Base-by-base conservation (phyloP, 78 protist genomes). In the Tieghemostelium lacteum region DNA sequence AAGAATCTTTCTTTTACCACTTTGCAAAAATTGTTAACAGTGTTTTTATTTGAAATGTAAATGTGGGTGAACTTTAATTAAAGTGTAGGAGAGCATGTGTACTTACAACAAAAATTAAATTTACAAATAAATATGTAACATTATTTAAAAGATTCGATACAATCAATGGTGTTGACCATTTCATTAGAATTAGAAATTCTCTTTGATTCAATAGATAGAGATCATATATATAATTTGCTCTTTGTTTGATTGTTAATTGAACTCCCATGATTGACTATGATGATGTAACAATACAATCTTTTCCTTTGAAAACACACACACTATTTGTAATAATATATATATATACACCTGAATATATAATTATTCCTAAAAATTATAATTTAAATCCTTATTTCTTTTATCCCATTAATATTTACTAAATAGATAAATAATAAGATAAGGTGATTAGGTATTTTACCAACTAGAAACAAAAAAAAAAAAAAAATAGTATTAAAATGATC, bases 71-170 rank as follows among this genome's bases (percentile, higher is more conserved):
- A 26, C 26, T 62, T 33, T 26, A n/a, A 40, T 57, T 28, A 2
- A n/a, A 4, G 64, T 5, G 37, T 60, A 34, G 36, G n/a, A 12
- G 69, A 17, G 7, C 7, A 22, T 57, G 7, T 20, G 7, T 12
- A 69, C 77, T 52, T 71, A 71, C 91, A 31, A 83, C 78, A 83
- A 83, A 83, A n/a, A 83, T 69, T 36, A 83, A 63, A 60, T 83
- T 83, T n/a, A 83, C 78, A 58, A 83, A 83, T 69, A 83, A 73
- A 60, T 55, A 69, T 7, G 73, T 28, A 4, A 83, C 91, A 83
- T 83, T 83, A 45, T 83, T 83, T 28, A 83, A 60, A 24, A 83
- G 29, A 60, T 83, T 83, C 22, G 91, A 83, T 2, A 83, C 26
- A 31, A 83, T 69, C 36, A 83, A 26, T 58, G 91, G 91, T 24